Percentiles rank a stretch among this genome's conserved stretches.
These are phyloP conservation scores for Penicillium desertorum DNA, from an alignment of 495 filamentous ascomycete genomes.

Conservation along the genomic window DNA sequence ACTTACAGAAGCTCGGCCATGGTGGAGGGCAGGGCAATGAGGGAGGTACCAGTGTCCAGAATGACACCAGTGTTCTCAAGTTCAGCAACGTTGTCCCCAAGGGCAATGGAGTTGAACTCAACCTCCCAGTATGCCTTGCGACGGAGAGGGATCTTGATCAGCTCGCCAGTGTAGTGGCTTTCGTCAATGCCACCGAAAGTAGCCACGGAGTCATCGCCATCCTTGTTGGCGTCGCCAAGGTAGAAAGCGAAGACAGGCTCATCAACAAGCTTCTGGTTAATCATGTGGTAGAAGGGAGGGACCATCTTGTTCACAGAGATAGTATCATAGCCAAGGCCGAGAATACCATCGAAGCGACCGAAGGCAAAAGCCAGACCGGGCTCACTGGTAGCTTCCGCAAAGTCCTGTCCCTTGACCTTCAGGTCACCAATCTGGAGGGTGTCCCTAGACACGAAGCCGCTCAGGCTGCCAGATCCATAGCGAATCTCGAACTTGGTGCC, in stretches of 20 bases:
- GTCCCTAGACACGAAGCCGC: constrained; percentile 91
- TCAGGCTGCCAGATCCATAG: constrained; percentile 94
- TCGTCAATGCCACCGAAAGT: constrained; percentile 91
- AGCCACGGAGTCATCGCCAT: constrained; percentile 78
- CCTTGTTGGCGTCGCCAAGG: constrained; percentile 71
- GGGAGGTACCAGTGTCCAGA: constrained; percentile 96
- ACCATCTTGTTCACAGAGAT: constrained; percentile 95
- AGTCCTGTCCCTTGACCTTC: constrained; percentile 80
- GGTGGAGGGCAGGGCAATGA: constrained; percentile 90
- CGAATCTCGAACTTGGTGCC: constrained; percentile 89
- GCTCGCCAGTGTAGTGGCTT: constrained; percentile 81
- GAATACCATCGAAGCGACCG: constrained; percentile 95
- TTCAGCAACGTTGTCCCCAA: constrained; percentile 78
- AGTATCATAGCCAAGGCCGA: constrained; percentile 90
- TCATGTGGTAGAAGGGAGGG: constrained; percentile 94
- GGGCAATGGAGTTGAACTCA: constrained; percentile 86
- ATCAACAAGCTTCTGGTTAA: constrained; percentile 85
- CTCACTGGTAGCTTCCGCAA: constrained; percentile 92
- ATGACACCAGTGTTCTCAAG: constrained; percentile 94
- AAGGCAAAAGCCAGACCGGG: constrained; percentile 98
- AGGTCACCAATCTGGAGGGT: constrained; percentile 83
- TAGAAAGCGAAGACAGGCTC: constrained; percentile 97
- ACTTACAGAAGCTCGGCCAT: constrained; percentile 88
- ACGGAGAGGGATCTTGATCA: constrained; percentile 88
- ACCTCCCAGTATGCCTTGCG: constrained; percentile 99